phyloP scores from a whole-genome alignment of 148 eudicot species.

The Salicornia ramosissima region DNA sequence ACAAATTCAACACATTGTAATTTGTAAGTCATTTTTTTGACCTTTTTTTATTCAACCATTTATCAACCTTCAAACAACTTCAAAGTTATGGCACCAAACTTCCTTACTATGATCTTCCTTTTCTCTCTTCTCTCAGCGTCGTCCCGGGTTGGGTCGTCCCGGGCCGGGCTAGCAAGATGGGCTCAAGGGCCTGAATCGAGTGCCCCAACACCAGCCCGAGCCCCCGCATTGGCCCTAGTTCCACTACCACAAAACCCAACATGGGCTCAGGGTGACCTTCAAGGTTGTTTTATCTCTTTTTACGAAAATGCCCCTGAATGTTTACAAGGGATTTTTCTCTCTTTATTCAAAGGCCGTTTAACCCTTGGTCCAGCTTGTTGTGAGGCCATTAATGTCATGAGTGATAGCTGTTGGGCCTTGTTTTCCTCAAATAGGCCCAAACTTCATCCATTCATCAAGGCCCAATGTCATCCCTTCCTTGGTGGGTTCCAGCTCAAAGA shows the following conservation, averaged over 20 bases:
- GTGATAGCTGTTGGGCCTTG: slow-evolving; percentile 9
- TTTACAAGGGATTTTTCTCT: not conserved
- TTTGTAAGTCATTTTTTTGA: not conserved
- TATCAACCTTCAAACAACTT: not conserved
- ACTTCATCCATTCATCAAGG: not conserved
- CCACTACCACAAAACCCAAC: not conserved
- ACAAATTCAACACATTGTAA: not conserved
- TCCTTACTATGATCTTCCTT: not conserved
- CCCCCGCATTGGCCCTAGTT: slow-evolving; percentile 5
- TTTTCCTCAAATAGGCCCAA: slow-evolving; percentile 6
- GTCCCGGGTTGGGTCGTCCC: slow-evolving; percentile 2
- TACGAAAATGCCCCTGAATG: slow-evolving; percentile 3
- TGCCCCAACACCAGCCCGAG: not conserved
- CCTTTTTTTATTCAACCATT: not conserved
- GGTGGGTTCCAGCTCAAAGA: not conserved
- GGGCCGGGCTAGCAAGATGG: slow-evolving; percentile 19
- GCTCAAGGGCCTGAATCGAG: not conserved
- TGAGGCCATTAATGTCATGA: not conserved
- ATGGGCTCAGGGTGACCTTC: not conserved
- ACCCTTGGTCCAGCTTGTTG: slow-evolving; percentile 5
- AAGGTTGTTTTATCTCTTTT: not conserved
- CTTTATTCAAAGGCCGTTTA: not conserved
- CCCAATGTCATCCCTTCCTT: not conserved
- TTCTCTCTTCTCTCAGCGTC: not conserved
- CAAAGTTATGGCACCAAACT: not conserved